A percentile compares a stretch with the other conserved stretches of the same genome.
phyloP scores from a whole-genome alignment of 2,329 filamentous ascomycete species.

The Cadophora luteo-olivacea region DNA sequence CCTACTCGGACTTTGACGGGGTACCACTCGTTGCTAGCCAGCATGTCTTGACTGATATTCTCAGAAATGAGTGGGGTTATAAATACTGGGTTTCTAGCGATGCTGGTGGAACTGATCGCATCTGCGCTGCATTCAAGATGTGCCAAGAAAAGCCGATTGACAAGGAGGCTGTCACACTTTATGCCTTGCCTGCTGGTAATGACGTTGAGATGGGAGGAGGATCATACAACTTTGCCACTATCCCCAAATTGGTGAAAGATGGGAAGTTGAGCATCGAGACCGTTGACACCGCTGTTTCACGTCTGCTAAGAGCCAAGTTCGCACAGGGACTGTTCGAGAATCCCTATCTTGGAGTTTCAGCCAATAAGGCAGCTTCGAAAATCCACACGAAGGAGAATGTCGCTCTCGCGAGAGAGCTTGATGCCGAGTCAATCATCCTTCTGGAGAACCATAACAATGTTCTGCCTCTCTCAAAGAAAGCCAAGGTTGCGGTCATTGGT shows the following conservation, averaged over 20 bases:
- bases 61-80: constrained; percentile 76
- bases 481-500: constrained; percentile 75
- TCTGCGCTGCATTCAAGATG: constrained; percentile 69
- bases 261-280: constrained; percentile 64
- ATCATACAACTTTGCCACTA: constrained; percentile 71
- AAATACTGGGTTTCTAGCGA: constrained; percentile 71
- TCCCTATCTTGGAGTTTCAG: constrained; percentile 65
- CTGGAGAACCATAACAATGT: constrained; percentile 76
- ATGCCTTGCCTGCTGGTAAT: constrained; percentile 70
- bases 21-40: constrained; percentile 70
- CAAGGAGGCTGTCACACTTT: constrained; percentile 67
- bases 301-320: constrained; percentile 73
- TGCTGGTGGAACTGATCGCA: constrained; percentile 72
- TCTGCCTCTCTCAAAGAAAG: constrained; percentile 69
- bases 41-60: constrained; percentile 70
- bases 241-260: constrained; percentile 67
- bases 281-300: constrained; percentile 70
- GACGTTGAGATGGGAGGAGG: constrained; percentile 82
- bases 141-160: constrained; percentile 67
- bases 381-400: constrained; percentile 75
- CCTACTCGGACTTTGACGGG: constrained; percentile 78
- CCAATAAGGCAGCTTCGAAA: constrained; percentile 59
- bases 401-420: constrained; percentile 73
- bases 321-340: constrained; percentile 74
- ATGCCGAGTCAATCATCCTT: constrained; percentile 79